Evolutionary conservation across 2,329 filamentous ascomycete genomes (phyloP).

Genomic region (Penicillium sp.): DNA sequence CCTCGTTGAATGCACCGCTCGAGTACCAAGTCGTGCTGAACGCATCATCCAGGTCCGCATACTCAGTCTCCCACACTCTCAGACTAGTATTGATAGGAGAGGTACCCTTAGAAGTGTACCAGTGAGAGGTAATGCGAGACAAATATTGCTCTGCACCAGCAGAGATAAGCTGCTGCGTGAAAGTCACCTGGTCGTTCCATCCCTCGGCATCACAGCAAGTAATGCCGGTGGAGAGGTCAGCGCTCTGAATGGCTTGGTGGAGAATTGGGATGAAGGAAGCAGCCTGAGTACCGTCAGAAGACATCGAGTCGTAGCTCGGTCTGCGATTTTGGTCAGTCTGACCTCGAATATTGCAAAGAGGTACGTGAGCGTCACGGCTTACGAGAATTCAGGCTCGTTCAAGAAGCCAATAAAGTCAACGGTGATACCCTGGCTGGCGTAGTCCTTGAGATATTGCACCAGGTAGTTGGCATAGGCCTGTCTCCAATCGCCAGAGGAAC

Average conservation of each 20-base stretch:
- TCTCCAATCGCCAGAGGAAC: conserved; percentile 49
- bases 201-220: conserved; percentile 51
- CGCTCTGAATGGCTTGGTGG: conserved; percentile 38
- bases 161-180: conserved; percentile 38
- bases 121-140: conserved; percentile 46
- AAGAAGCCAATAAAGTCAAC: conserved; percentile 48
- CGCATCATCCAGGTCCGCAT: conserved; percentile 48
- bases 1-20: conserved; percentile 52
- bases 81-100: conserved; percentile 45
- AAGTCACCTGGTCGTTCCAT: conserved; percentile 42
- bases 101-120: conserved; percentile 45
- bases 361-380: not conserved
- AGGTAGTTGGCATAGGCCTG: conserved; percentile 54
- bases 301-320: conserved; percentile 50
- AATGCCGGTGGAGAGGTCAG: conserved; percentile 42
- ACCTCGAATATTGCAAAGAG: not conserved
- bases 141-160: conserved; percentile 42
- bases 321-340: not conserved
- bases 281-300: conserved; percentile 49
- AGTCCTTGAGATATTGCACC: conserved; percentile 49
- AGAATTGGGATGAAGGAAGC: conserved; percentile 56
- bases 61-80: conserved; percentile 57
- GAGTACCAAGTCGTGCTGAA: conserved; percentile 52
- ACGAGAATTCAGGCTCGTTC: conserved; percentile 47
- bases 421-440: conserved; percentile 42